Evolutionary conservation across 352 stramenopile species (phyloP), one percentile per base, ranked within the genome.

Genomic region (Elongisporangium anandrum): DNA sequence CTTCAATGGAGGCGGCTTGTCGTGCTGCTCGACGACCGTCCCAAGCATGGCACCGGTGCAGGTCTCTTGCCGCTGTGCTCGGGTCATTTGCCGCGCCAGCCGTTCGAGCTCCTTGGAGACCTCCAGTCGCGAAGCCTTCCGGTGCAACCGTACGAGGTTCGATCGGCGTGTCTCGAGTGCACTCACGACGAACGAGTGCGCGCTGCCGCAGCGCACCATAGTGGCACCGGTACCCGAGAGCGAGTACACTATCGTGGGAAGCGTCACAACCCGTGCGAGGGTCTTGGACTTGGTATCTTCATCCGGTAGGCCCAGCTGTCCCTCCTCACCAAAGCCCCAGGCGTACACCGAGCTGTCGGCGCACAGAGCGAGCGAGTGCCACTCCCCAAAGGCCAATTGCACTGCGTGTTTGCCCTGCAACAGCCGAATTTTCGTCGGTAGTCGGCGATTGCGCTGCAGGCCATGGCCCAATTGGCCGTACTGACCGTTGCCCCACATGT

Each of bases 291-390:
- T 81, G 13, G 64, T 38, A 34, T 81, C 72, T 23, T 83, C 66
- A 22, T 79, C 69, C 4, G 76, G 72, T 0, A 87, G 60, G 23
- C 74, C 75, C 12, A 91, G 71, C 26, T 88, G 79, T 0, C 81
- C 79, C 73, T 91, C 81, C 63, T 91, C 81, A 13, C 79, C 81
- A 48, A 91, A 91, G 0, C 81, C 81, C 81, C 81, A 91, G 1
- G 79, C 62, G 45, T 77, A 91, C 50, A 91, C 57, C 0, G 64
- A 70, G 5, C 71, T 76, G 22, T 81, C 70, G 48, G 78, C 71
- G 51, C 74, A 84, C 3, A 91, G 57, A n/a, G 73, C 77, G 64
- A 85, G 77, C 38, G 79, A 91, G 59, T 91, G 79, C 81, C 79
- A 89, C 62, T 91, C 79, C 5, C 79, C 79, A 53, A 88, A 78